Evolutionary conservation across 129 eudicot species (phyloP).

Genomic region (Heracleum sosnowskyi): DNA sequence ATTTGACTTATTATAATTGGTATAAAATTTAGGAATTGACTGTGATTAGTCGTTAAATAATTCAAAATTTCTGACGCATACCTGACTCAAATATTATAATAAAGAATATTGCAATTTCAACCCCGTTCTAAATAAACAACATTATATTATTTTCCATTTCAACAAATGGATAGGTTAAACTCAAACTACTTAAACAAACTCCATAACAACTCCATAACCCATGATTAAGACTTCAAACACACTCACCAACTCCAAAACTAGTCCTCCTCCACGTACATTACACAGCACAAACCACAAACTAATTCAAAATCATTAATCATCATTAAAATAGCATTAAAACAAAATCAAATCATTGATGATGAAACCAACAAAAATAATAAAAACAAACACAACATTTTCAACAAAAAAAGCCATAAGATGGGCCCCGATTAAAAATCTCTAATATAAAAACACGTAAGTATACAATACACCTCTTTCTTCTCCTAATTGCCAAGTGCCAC

Average conservation of each 20-base stretch:
- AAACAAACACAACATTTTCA: not conserved
- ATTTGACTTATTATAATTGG: too few relatives aligned
- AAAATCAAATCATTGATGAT: constrained; percentile 1
- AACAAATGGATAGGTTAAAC: too few relatives aligned
- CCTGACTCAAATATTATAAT: too few relatives aligned
- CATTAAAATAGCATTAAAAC: not conserved
- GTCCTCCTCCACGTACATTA: constrained; percentile 3
- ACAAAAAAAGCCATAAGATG: not conserved
- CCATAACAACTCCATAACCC: not conserved
- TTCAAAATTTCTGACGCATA: too few relatives aligned
- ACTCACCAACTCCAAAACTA: not conserved
- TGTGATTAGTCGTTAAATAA: too few relatives aligned
- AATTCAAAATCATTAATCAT: not conserved
- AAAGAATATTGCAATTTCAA: too few relatives aligned
- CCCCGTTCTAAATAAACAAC: too few relatives aligned
- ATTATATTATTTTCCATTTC: too few relatives aligned
- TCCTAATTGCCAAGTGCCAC: constrained; percentile 3
- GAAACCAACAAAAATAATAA: constrained; percentile 3
- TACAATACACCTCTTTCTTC: not conserved
- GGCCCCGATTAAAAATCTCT: not conserved
- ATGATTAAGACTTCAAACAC: not conserved
- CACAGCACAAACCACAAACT: not conserved
- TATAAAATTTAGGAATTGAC: too few relatives aligned
- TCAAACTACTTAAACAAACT: not conserved
- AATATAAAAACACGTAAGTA: not conserved